Conservation (phyloP, 208 protist genomes). For the Angomonas deanei region DNA sequence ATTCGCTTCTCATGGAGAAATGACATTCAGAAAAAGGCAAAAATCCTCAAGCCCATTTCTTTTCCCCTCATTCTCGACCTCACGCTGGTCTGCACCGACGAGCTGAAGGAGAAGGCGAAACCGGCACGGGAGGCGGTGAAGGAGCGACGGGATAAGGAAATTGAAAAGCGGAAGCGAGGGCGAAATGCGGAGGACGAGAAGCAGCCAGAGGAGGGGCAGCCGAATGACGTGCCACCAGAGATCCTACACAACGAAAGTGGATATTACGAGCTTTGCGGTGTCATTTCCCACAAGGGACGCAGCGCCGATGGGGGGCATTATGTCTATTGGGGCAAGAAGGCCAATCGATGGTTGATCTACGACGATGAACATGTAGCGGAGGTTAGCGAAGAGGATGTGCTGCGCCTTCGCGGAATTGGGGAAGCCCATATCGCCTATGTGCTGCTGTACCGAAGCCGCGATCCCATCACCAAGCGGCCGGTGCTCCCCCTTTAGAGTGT, state of each 20-base stretch:
- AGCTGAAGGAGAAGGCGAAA: conserved; percentile 33
- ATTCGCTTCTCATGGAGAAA: conserved; percentile 86
- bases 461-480: conserved; percentile 39
- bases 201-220: conserved; percentile 7
- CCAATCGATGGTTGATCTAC: conserved; percentile 58
- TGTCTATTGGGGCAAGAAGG: conserved; percentile 87
- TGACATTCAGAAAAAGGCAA: conserved; percentile 80
- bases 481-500: conserved; percentile 35
- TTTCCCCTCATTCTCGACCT: conserved; percentile 78
- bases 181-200: conserved; percentile 9
- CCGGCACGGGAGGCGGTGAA: conserved; percentile 31
- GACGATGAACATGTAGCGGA: conserved; percentile 67
- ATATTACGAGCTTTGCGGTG: conserved; percentile 87
- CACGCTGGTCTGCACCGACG: conserved; percentile 42
- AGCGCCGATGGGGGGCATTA: conserved; percentile 89
- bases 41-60: conserved; percentile 80
- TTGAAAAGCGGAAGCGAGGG: conserved; percentile 35
- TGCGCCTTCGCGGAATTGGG: conserved; percentile 62
- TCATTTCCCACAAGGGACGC: conserved; percentile 90
- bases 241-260: conserved; percentile 46
- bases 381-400: conserved; percentile 71
- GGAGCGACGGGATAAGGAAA: conserved; percentile 50
- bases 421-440: conserved; percentile 86
- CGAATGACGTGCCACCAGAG: conserved; percentile 14
- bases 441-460: conserved; percentile 65